phyloP scores from a whole-genome alignment of 768 basidiomycete species.

The Boletus bicolor region DNA sequence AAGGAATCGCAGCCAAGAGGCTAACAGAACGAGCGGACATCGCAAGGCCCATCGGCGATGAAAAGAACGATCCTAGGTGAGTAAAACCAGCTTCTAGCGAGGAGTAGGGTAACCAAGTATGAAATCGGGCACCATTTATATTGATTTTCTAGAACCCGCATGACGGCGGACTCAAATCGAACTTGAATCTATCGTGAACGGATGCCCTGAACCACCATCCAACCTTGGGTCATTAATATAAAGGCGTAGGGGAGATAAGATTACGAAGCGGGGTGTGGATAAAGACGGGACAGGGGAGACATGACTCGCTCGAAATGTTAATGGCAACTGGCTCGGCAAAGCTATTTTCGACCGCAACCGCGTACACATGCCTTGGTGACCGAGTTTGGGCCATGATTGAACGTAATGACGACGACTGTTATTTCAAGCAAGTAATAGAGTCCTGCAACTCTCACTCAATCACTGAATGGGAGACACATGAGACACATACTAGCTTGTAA shows the following conservation, averaged over 20 bases:
- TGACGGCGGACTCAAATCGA: background rate
- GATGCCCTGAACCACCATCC: background rate
- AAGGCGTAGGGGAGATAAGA: background rate
- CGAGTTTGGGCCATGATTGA: too few relatives aligned
- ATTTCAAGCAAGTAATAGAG: too few relatives aligned
- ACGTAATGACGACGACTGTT: too few relatives aligned
- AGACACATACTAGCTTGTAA: too few relatives aligned
- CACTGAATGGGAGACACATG: too few relatives aligned
- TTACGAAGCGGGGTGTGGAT: background rate
- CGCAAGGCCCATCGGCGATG: background rate
- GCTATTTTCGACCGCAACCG: too few relatives aligned
- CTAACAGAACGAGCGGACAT: conserved; percentile 25
- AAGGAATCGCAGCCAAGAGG: conserved; percentile 26
- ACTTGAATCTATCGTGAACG: background rate
- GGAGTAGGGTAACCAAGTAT: too few relatives aligned
- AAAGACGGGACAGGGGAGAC: background rate
- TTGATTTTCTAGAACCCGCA: background rate
- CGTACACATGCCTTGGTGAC: background rate
- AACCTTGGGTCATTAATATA: background rate
- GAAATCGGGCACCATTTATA: conserved; percentile 5
- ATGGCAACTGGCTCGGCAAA: too few relatives aligned
- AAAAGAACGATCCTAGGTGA: background rate
- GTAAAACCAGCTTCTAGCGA: background rate
- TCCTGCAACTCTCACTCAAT: too few relatives aligned
- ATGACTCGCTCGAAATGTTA: too few relatives aligned